Evolutionary conservation across 768 basidiomycete species (phyloP).

Genomic region (Amanita muscaria): DNA sequence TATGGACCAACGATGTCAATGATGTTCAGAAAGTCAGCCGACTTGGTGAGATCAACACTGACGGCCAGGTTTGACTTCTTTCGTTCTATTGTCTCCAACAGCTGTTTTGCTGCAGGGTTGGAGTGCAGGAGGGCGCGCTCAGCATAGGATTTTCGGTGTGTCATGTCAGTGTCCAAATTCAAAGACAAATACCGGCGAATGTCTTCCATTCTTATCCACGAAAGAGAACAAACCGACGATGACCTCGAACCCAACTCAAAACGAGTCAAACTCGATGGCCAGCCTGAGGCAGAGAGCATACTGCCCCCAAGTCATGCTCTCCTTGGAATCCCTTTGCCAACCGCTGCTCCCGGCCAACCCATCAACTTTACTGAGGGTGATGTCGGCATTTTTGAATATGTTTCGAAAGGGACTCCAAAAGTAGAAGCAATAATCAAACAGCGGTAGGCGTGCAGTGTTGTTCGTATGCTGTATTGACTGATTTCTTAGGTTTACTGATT

Average conservation of each 20-base stretch:
- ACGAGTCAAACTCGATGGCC: slow-evolving; percentile 28
- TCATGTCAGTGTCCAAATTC: too few relatives aligned
- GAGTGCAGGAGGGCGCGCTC: slow-evolving; percentile 45
- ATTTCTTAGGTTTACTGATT: slow-evolving; percentile 81
- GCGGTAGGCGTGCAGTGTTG: slow-evolving; percentile 41
- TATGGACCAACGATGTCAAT: slow-evolving; percentile 84
- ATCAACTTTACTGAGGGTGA: slow-evolving; percentile 66
- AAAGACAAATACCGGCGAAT: too few relatives aligned
- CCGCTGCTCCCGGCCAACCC: slow-evolving; percentile 37
- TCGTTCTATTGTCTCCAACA: slow-evolving; percentile 75
- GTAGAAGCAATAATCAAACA: slow-evolving; percentile 96
- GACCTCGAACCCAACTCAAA: slow-evolving; percentile 37
- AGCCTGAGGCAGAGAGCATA: slow-evolving; percentile 24
- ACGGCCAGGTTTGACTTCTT: slow-evolving; percentile 92
- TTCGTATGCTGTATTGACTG: slow-evolving; percentile 1
- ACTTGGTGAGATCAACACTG: slow-evolving; percentile 86
- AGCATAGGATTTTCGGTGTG: slow-evolving; percentile 47
- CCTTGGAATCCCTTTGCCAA: slow-evolving; percentile 48
- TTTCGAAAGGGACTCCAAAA: slow-evolving; percentile 56
- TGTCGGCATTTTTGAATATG: slow-evolving; percentile 88
- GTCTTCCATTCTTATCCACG: slow-evolving; percentile 32
- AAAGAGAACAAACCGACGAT: slow-evolving; percentile 44
- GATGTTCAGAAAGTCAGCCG: slow-evolving; percentile 72
- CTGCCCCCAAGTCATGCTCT: slow-evolving; percentile 72
- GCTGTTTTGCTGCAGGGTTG: slow-evolving; percentile 71